These are phyloP conservation scores for Globisporangium echinulatum DNA, from an alignment of 352 stramenopile species.

Conservation along the genomic window DNA sequence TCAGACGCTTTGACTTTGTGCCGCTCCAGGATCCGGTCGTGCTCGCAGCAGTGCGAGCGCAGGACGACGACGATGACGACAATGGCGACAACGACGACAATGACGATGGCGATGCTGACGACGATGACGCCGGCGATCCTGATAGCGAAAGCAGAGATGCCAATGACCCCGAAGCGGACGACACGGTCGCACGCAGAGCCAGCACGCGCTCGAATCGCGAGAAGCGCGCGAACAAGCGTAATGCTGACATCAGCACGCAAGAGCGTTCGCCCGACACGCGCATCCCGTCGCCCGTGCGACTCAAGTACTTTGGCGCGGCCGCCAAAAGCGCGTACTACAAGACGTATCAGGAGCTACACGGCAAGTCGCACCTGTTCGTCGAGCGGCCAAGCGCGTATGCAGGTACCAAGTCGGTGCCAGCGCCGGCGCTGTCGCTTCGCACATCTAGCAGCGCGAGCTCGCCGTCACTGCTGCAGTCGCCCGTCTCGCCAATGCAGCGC, in stretches of 20 bases:
- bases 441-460: conserved; percentile 1
- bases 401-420: neutral
- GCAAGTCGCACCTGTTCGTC: conserved; percentile 52
- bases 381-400: conserved; percentile 15
- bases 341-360: conserved; percentile 46
- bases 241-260: conserved; percentile 3
- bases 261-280: neutral
- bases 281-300: neutral
- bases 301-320: conserved; percentile 45
- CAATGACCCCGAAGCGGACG: too few species aligned
- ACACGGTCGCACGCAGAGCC: too few species aligned
- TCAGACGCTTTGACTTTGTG: conserved; percentile 29
- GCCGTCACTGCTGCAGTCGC: neutral
- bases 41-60: conserved; percentile 19
- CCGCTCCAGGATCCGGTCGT: conserved; percentile 32
- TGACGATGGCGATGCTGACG: neutral
- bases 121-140: neutral
- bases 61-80: conserved; percentile 18
- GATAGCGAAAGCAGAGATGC: too few species aligned
- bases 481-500: neutral
- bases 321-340: conserved; percentile 49
- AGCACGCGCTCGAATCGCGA: neutral
- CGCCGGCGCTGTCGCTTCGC: conserved; percentile 11
- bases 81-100: conserved; percentile 12
- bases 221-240: neutral